These are phyloP conservation scores for Ocimum tenuiflorum DNA, from an alignment of 257 asterid species.

Conservation along the genomic window DNA sequence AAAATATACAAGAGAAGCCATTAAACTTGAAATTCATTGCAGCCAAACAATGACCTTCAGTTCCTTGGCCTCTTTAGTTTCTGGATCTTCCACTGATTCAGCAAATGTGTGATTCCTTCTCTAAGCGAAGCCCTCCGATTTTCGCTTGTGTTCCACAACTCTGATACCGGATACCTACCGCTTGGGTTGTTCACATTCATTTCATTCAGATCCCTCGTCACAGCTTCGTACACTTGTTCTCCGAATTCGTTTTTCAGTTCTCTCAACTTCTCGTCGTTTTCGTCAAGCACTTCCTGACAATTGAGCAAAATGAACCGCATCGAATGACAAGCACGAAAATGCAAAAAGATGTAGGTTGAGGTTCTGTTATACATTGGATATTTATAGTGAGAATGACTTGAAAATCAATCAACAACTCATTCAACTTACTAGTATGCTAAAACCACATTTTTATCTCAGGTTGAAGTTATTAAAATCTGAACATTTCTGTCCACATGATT, in stretches of 20 bases:
- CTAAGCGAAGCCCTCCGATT: no score
- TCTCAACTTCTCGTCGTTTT: slow-evolving; percentile 48
- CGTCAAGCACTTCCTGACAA: slow-evolving; percentile 47
- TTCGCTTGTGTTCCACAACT: no score
- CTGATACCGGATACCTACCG: slow-evolving; percentile 52
- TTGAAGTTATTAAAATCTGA: not conserved
- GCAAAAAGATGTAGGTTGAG: not conserved
- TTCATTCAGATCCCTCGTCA: no score
- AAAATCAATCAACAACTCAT: not conserved
- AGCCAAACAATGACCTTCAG: no score
- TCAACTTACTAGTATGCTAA: no score
- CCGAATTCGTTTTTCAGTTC: slow-evolving; percentile 34
- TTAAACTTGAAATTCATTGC: no score
- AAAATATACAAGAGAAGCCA: no score
- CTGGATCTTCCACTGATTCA: no score
- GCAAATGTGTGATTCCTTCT: not conserved
- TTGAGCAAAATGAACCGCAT: no score
- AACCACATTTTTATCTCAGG: not conserved
- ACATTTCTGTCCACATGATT: not conserved
- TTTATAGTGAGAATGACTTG: not conserved
- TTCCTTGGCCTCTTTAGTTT: no score
- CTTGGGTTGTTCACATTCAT: slow-evolving; percentile 56
- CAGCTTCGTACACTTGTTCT: no score
- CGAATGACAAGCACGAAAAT: no score
- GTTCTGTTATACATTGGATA: not conserved